These are phyloP conservation scores for Erodium maritimum DNA, from an alignment of 345 rosid genomes.

Conservation along the genomic window DNA sequence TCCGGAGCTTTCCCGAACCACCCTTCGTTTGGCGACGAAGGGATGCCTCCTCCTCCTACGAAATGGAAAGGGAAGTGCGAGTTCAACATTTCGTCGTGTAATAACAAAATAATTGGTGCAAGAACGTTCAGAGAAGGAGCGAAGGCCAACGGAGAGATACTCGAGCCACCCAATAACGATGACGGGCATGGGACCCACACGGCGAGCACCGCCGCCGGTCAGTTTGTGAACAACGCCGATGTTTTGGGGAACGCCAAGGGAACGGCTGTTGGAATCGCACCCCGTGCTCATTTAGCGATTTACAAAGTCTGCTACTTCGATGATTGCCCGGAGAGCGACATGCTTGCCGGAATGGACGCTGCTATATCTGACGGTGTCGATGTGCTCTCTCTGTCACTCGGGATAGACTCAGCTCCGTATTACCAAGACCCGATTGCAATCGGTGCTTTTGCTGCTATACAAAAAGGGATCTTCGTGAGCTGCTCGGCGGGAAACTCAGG, in stretches of 20 bases:
- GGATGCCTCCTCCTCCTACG: conserved; percentile 29
- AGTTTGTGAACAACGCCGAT: conserved; percentile 24
- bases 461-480: conserved; percentile 47
- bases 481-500: conserved; percentile 42
- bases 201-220: conserved; percentile 42
- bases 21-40: conserved; percentile 33
- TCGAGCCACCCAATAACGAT: conserved; percentile 26
- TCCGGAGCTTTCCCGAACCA: conserved; percentile 44
- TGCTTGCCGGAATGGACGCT: conserved; percentile 39
- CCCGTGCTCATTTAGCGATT: conserved; percentile 41
- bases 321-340: conserved; percentile 33
- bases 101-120: conserved; percentile 49
- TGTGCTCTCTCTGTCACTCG: conserved; percentile 37
- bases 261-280: conserved; percentile 48
- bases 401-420: conserved; percentile 24
- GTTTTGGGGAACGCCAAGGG: conserved; percentile 32
- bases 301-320: conserved; percentile 45
- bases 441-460: conserved; percentile 51
- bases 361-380: conserved; percentile 44
- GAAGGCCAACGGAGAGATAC: conserved; percentile 4
- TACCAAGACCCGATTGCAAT: conserved; percentile 33
- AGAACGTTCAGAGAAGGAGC: conserved; percentile 25
- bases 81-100: conserved; percentile 25
- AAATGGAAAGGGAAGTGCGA: conserved; percentile 51
- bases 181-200: conserved; percentile 57